Percentiles rank a stretch among this genome's conserved stretches.
Conservation (phyloP, 208 protist genomes). For the Endotrypanum monterogeii region DNA sequence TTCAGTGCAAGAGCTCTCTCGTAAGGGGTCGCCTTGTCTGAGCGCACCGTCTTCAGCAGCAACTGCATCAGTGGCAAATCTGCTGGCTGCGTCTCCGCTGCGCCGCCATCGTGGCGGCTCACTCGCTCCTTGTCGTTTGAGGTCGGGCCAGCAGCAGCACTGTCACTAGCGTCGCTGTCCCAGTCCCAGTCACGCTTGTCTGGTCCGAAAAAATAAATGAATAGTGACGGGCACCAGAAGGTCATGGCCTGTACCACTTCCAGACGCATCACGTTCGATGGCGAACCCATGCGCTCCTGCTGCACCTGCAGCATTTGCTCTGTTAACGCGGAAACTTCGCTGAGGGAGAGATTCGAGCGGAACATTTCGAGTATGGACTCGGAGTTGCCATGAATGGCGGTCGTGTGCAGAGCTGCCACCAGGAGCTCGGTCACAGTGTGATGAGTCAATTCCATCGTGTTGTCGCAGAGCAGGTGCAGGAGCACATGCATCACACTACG, state of each 20-base stretch:
- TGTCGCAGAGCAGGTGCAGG: slow-evolving; percentile 19
- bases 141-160: neutral
- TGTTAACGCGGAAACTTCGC: neutral
- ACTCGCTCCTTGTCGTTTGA: neutral
- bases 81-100: slow-evolving; percentile 12
- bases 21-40: slow-evolving; percentile 12
- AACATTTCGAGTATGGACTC: slow-evolving; percentile 7
- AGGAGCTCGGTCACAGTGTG: slow-evolving; percentile 28
- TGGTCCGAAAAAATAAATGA: slow-evolving; percentile 25
- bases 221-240: slow-evolving; percentile 28
- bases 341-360: slow-evolving; percentile 13
- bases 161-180: neutral
- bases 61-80: slow-evolving; percentile 30
- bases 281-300: slow-evolving; percentile 7
- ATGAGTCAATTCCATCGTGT: neutral
- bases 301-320: slow-evolving; percentile 16
- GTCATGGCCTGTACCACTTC: slow-evolving; percentile 32
- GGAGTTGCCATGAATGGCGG: slow-evolving; percentile 1
- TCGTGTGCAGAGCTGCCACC: slow-evolving; percentile 14
- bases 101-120: neutral
- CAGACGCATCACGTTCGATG: slow-evolving; percentile 32
- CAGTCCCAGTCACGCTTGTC: neutral
- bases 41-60: slow-evolving; percentile 17
- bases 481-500: slow-evolving; percentile 16
- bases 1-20: slow-evolving; percentile 36